phyloP scores from a whole-genome alignment of 192 early-diverging fungal genomes.

The Gonapodya sp. region DNA sequence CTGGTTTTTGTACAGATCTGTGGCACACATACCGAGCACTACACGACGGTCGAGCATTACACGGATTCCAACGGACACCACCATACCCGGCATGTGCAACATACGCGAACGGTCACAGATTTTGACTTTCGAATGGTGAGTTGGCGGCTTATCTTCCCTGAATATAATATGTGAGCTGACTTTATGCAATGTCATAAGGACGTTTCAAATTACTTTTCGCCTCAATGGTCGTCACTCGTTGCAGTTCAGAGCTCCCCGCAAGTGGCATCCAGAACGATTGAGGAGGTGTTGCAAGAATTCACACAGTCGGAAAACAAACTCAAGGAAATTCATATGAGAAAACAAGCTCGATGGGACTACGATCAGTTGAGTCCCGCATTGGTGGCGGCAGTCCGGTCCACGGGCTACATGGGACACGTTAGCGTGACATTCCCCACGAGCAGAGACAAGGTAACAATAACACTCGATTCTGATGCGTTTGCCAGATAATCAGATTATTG shows the following conservation, averaged over 20 bases:
- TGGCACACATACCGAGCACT: neutral
- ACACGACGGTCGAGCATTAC: neutral
- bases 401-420: neutral
- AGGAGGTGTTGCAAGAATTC: neutral
- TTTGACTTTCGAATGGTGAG: neutral
- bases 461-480: neutral
- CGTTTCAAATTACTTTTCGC: neutral
- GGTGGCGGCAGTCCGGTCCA: neutral
- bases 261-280: neutral
- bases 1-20: neutral
- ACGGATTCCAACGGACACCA: neutral
- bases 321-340: constrained; percentile 2
- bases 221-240: neutral
- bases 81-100: neutral
- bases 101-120: neutral
- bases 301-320: neutral
- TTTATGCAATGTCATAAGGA: neutral
- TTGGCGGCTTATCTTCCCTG: neutral
- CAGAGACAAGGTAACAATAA: neutral
- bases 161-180: neutral
- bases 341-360: neutral
- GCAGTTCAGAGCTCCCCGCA: neutral
- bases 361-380: neutral
- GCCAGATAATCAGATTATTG: too few relatives aligned
- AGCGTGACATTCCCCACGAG: neutral